These are phyloP conservation scores for Heritiera littoralis DNA, from an alignment of 345 rosid genomes.

Conservation along the genomic window DNA sequence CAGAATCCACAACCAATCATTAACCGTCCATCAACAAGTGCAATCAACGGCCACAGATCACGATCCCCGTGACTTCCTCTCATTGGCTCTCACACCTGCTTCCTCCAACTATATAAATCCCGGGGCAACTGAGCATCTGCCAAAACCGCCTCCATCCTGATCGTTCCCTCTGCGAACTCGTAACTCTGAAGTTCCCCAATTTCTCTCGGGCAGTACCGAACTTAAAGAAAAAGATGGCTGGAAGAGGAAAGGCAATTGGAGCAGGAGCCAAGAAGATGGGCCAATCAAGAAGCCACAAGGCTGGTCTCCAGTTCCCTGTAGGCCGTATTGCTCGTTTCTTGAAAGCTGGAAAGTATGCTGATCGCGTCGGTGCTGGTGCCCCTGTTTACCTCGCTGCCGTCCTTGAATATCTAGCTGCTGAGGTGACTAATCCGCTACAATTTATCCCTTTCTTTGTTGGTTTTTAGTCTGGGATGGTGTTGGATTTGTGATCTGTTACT, in stretches of 20 bases:
- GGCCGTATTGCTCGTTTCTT: conserved; percentile 24
- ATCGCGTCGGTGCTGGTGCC: conserved; percentile 32
- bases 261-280: conserved; percentile 20
- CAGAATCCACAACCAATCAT: background rate
- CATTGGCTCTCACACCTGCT: conserved; percentile 11
- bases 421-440: conserved; percentile 1
- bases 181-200: background rate
- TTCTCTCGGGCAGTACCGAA: background rate
- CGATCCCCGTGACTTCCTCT: conserved; percentile 25
- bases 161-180: background rate
- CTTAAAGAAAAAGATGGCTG: conserved; percentile 24
- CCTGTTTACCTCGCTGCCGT: conserved; percentile 26
- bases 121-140: background rate
- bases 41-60: conserved; percentile 14
- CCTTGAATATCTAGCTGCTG: conserved; percentile 23
- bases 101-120: background rate
- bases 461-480: background rate
- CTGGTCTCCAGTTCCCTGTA: conserved; percentile 24
- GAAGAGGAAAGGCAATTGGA: conserved; percentile 35
- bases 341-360: conserved; percentile 35
- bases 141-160: background rate
- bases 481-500: background rate
- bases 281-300: conserved; percentile 18
- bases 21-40: background rate
- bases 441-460: background rate